A percentile compares a stretch with the other conserved stretches of the same genome.
Conservation (phyloP, 148 eudicot genomes). For the Camellia lanceoleosa region DNA sequence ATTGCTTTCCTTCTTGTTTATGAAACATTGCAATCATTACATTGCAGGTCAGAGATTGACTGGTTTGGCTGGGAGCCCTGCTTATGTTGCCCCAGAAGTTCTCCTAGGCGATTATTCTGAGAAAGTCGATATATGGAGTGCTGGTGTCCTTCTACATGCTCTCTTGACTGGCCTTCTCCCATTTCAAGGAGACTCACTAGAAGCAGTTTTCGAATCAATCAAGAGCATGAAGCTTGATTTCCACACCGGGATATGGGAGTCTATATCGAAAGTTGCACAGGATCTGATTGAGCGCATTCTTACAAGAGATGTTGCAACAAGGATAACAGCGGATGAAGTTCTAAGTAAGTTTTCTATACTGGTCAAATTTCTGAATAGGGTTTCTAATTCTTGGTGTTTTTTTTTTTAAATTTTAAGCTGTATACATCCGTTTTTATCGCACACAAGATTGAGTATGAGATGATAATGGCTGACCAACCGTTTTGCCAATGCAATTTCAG, state of each 20-base stretch:
- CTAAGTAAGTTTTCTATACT: slow-evolving; percentile 49
- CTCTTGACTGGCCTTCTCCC: slow-evolving; percentile 78
- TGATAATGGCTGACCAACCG: neutral
- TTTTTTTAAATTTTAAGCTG: no score
- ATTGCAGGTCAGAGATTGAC: slow-evolving; percentile 73
- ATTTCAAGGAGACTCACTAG: slow-evolving; percentile 81
- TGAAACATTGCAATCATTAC: neutral
- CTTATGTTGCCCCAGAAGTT: slow-evolving; percentile 96
- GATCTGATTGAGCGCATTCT: slow-evolving; percentile 71
- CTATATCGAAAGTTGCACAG: slow-evolving; percentile 80
- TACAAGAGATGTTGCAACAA: slow-evolving; percentile 56
- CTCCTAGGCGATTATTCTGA: slow-evolving; percentile 68
- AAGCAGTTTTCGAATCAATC: slow-evolving; percentile 76
- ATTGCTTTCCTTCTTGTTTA: no score
- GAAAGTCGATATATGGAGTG: slow-evolving; percentile 96
- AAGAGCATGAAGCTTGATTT: slow-evolving; percentile 70
- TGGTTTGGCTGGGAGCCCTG: slow-evolving; percentile 98
- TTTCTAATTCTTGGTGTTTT: no score
- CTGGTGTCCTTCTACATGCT: slow-evolving; percentile 88
- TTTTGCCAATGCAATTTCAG: neutral
- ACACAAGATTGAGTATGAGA: neutral
- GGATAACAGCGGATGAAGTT: slow-evolving; percentile 81
- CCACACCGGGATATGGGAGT: slow-evolving; percentile 70
- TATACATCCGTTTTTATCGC: neutral
- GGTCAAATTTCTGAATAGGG: no score